phyloP scores from a whole-genome alignment of 768 basidiomycete species.

The Sarcomyxa edulis region DNA sequence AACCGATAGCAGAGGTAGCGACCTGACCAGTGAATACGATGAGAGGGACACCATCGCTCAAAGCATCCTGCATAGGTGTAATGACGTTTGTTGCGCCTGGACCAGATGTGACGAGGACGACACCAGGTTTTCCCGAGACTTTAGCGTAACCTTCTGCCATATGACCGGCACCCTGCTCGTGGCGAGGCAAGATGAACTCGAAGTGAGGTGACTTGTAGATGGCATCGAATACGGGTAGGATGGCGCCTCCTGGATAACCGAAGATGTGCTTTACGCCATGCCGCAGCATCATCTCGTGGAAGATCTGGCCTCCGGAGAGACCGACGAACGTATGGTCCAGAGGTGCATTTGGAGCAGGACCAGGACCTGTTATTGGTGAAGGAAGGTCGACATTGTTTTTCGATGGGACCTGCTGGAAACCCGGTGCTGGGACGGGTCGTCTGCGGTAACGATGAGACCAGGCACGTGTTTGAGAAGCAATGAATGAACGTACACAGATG shows the following conservation, averaged over 20 bases:
- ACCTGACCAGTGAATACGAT: slow-evolving; percentile 97
- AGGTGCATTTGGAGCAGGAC: slow-evolving; percentile 38
- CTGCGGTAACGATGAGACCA: slow-evolving; percentile 25
- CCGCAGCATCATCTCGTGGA: slow-evolving; percentile 99
- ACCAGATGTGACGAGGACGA: slow-evolving; percentile 96
- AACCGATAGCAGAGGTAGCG: slow-evolving; percentile 98
- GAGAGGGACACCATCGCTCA: slow-evolving; percentile 90
- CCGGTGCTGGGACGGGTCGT: slow-evolving; percentile 59
- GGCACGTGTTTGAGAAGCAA: slow-evolving; percentile 3
- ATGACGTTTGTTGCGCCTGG: slow-evolving; percentile 98
- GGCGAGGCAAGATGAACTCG: slow-evolving; percentile 91
- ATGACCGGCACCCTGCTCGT: slow-evolving; percentile 98
- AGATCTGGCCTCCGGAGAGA: slow-evolving; percentile 93
- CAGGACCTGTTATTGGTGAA: slow-evolving; percentile 27
- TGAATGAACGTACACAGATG: slow-evolving; percentile 45
- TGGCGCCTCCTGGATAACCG: slow-evolving; percentile 97
- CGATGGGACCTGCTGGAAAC: slow-evolving; percentile 36
- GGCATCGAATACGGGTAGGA: slow-evolving; percentile 99
- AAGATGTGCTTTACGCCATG: slow-evolving; percentile 96
- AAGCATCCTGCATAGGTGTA: slow-evolving; percentile 96
- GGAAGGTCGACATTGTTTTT: slow-evolving; percentile 28
- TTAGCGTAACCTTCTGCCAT: slow-evolving; percentile 99
- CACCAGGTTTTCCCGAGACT: slow-evolving; percentile 95
- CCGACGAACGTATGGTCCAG: slow-evolving; percentile 88
- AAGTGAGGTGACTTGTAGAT: slow-evolving; percentile 96